Evolutionary conservation across 1,284 basidiomycete genomes (phyloP).

Genomic region (Boletus semigastroideus): DNA sequence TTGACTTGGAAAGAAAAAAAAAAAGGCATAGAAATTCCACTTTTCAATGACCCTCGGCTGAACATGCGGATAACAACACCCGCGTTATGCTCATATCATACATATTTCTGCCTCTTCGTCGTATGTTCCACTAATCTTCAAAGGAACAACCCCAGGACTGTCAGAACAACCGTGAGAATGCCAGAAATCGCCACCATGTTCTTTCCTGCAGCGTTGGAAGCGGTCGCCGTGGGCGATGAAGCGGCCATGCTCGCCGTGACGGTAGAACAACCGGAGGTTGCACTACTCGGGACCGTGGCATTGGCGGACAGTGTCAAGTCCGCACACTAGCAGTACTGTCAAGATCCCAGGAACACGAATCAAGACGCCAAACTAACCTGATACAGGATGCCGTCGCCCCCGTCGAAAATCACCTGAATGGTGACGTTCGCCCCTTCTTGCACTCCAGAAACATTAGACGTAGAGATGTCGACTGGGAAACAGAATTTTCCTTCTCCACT

Average conservation of each 20-base stretch:
- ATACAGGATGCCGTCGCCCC: constrained; percentile 54
- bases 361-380: constrained; percentile 38
- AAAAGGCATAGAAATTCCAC: neutral
- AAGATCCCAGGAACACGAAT: neutral
- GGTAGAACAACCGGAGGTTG: constrained; percentile 25
- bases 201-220: constrained; percentile 14
- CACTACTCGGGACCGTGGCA: constrained; percentile 25
- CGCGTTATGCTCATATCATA: neutral
- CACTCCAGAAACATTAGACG: constrained; percentile 45
- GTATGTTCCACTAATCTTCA: constrained; percentile 6
- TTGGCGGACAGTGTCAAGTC: constrained; percentile 30
- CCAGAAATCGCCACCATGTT: constrained; percentile 8
- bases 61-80: neutral
- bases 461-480: constrained; percentile 50
- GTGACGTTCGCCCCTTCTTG: constrained; percentile 49
- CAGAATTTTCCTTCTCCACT: constrained; percentile 49
- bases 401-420: constrained; percentile 46
- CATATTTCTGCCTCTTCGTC: neutral
- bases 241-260: constrained; percentile 12
- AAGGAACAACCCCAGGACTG: constrained; percentile 5
- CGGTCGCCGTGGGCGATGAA: constrained; percentile 16
- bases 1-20: neutral
- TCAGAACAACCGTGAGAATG: constrained; percentile 7
- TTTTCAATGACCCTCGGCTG: neutral
- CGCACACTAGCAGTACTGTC: constrained; percentile 25